Conservation (phyloP, 176 grass and related monocot genomes). For the Aechmea fasciata region DNA sequence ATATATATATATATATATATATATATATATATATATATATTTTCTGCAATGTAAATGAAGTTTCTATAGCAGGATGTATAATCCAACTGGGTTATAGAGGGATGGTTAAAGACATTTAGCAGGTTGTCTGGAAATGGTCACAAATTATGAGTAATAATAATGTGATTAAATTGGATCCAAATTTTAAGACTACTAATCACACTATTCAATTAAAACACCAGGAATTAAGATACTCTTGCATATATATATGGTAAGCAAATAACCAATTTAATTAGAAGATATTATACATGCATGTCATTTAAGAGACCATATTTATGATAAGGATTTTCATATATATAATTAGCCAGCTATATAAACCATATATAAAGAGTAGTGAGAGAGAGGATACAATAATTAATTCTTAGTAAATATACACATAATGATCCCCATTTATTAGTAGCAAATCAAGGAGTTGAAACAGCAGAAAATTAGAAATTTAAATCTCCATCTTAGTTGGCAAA, state of each 20-base stretch:
- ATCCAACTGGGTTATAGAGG: no score
- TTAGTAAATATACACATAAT: neutral
- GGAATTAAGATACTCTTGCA: neutral
- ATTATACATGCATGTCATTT: neutral
- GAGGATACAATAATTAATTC: neutral
- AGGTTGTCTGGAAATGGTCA: no score
- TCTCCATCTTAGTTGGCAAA: neutral
- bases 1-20: no score
- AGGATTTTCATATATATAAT: neutral
- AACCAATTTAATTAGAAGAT: neutral
- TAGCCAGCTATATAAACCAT: neutral
- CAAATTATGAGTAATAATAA: no score
- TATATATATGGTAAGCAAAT: neutral
- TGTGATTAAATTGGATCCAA: no score
- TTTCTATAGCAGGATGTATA: no score
- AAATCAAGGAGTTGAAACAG: neutral
- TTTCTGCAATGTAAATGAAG: no score
- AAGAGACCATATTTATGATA: neutral
- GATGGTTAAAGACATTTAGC: no score
- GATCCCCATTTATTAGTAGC: neutral
- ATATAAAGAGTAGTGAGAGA: neutral
- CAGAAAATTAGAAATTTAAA: neutral
- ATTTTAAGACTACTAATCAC: no score
- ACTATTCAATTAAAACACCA: neutral
- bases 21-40: no score